A percentile compares a stretch with the other conserved stretches of the same genome.
phyloP scores from a whole-genome alignment of 305 asterid genomes.

The Stenogyne calaminthoides region DNA sequence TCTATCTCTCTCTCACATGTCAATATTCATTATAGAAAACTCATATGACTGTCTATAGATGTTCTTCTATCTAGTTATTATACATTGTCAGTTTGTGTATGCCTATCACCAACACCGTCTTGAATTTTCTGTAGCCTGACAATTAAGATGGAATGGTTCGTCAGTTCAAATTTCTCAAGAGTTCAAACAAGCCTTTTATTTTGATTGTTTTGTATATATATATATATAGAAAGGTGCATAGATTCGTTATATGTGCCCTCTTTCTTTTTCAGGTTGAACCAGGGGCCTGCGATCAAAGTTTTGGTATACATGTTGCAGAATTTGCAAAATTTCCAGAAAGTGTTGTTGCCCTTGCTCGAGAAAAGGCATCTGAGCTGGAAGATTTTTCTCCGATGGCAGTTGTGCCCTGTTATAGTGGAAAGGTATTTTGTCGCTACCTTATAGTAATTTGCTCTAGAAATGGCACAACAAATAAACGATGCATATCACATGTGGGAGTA shows the following conservation, averaged over 20 bases:
- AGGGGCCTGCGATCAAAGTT: slow-evolving; percentile 99
- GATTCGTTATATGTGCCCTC: neutral
- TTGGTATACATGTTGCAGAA: slow-evolving; percentile 98
- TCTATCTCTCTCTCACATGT: slow-evolving; percentile 30
- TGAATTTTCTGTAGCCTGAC: slow-evolving; percentile 7
- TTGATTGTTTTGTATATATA: slow-evolving; percentile 7
- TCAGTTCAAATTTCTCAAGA: slow-evolving; percentile 7
- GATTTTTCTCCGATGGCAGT: slow-evolving; percentile 69
- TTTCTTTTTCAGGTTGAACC: slow-evolving; percentile 80
- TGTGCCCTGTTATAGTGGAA: slow-evolving; percentile 43
- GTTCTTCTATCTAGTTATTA: neutral
- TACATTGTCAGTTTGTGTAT: neutral
- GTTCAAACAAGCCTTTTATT: slow-evolving; percentile 5
- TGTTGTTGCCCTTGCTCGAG: slow-evolving; percentile 89
- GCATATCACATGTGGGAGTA: neutral
- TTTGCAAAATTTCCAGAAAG: slow-evolving; percentile 96
- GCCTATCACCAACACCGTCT: neutral
- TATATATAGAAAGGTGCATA: slow-evolving; percentile 7
- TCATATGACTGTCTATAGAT: neutral
- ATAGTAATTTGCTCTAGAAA: slow-evolving; percentile 19
- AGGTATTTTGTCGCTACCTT: slow-evolving; percentile 44
- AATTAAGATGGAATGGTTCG: neutral
- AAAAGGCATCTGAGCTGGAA: slow-evolving; percentile 95
- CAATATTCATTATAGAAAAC: too few species aligned
- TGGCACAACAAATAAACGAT: neutral